Conservation (phyloP, 768 basidiomycete genomes). For the Lactarius quietus region DNA sequence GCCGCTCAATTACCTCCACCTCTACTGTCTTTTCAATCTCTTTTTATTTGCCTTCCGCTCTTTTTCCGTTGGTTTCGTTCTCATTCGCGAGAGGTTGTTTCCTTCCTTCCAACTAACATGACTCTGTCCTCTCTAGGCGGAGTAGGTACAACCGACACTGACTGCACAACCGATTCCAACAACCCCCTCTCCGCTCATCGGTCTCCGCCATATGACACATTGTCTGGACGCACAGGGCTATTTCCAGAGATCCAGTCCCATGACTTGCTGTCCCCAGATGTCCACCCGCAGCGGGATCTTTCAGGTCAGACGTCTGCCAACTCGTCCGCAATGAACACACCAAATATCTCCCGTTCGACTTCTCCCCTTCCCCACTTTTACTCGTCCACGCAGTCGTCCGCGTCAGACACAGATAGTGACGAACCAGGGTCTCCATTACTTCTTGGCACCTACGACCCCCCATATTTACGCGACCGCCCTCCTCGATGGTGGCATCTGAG, state of each 20-base stretch:
- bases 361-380: constrained; percentile 60
- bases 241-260: constrained; percentile 25
- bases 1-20: not conserved
- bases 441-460: constrained; percentile 38
- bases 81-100: not conserved
- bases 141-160: constrained; percentile 27
- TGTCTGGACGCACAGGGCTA: not conserved
- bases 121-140: constrained; percentile 10
- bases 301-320: constrained; percentile 27
- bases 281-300: constrained; percentile 7
- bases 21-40: not conserved
- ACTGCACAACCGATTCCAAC: not conserved
- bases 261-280: constrained; percentile 1
- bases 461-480: constrained; percentile 36
- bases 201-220: not conserved
- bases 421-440: constrained; percentile 40
- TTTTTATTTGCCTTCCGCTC: constrained; percentile 8
- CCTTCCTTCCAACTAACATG: constrained; percentile 12
- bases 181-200: not conserved
- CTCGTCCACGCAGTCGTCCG: constrained; percentile 49
- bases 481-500: constrained; percentile 55
- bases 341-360: constrained; percentile 57
- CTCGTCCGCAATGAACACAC: constrained; percentile 40
- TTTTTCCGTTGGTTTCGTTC: constrained; percentile 3
- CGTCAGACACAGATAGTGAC: constrained; percentile 64